Evolutionary conservation across 176 grass and related monocot species (phyloP).

Genomic region (Ananas comosus): DNA sequence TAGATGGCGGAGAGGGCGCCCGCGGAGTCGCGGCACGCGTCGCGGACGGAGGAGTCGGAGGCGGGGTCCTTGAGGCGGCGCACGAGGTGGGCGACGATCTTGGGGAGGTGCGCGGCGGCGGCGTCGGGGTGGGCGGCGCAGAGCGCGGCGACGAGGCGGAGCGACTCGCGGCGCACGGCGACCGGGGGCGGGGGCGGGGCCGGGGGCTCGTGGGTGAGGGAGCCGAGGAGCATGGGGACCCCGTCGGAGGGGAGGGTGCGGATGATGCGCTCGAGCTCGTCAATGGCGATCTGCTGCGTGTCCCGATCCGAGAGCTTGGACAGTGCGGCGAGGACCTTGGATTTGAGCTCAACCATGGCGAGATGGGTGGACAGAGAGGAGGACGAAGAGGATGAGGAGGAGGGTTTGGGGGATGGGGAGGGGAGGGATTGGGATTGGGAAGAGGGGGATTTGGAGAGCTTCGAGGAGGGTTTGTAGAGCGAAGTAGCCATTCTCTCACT

Average conservation of each 20-base stretch:
- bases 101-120: conserved; percentile 51
- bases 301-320: conserved; percentile 90
- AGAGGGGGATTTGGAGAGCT: conserved; percentile 24
- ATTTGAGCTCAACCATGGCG: conserved; percentile 88
- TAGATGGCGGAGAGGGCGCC: conserved; percentile 67
- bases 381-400: conserved; percentile 7
- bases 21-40: conserved; percentile 55
- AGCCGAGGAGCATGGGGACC: conserved; percentile 75
- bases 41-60: conserved; percentile 72
- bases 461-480: conserved; percentile 37
- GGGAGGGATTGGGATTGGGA: conserved; percentile 7
- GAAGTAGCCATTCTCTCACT: conserved; percentile 32
- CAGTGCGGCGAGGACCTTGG: conserved; percentile 58
- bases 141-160: conserved; percentile 58
- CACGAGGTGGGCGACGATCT: conserved; percentile 62
- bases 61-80: conserved; percentile 67
- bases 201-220: conserved; percentile 48
- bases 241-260: conserved; percentile 55
- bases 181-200: conserved; percentile 25
- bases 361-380: conserved; percentile 46
- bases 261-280: conserved; percentile 85
- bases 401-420: neutral
- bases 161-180: conserved; percentile 45
- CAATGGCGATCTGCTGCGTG: conserved; percentile 86
- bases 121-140: conserved; percentile 53